Evolutionary conservation across 768 basidiomycete genomes (phyloP), one percentile per base, ranked within the genome.

Genomic region (Fomitopsis pulvina): DNA sequence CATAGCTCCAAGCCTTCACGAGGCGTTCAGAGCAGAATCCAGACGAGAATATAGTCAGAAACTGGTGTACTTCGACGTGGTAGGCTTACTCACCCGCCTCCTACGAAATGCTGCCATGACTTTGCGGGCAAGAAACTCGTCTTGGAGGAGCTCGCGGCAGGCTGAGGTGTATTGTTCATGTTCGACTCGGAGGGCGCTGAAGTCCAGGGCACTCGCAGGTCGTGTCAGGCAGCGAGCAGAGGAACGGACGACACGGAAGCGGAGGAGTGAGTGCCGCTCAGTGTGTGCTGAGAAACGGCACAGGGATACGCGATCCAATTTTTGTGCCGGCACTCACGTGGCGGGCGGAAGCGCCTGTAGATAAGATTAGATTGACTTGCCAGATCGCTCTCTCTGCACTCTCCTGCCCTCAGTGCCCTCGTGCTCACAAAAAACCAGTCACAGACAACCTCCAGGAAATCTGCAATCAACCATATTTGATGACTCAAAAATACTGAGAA

Each of bases 1-100:
- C 93, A 98, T 95, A 34, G 94, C 96, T 22, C 95, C 96, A 16
- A 97, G 71, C 20, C 95, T 97, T 48, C 16, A 45, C 10, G 39
- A 40, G n/a, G 4, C 32, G 7, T 37, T n/a, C n/a, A n/a, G n/a
- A n/a, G n/a, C n/a, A n/a, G n/a, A n/a, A n/a, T n/a, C 3, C 18
- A 47, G 10, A 11, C 12, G 32, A 44, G 21, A 8, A 20, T 18
- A 10, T 22, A 38, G 38, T 49, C 14, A 41, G 27, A 20, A 27
- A 20, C 30, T 22, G 8, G n/a, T 47, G n/a, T 42, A 27, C 32
- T 27, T 47, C 18, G 34, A 45, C 1, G 11, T 45, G 12, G 29
- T 18, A 9, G 1, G 27, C 29, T 12, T 29, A 71, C 87, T 63
- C 58, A 92, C 91, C 89, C 91, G 73, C 91, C 91, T 25, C 86